Conservation (phyloP, 2,329 filamentous ascomycete genomes). For the Tolypocladium capitatum region DNA sequence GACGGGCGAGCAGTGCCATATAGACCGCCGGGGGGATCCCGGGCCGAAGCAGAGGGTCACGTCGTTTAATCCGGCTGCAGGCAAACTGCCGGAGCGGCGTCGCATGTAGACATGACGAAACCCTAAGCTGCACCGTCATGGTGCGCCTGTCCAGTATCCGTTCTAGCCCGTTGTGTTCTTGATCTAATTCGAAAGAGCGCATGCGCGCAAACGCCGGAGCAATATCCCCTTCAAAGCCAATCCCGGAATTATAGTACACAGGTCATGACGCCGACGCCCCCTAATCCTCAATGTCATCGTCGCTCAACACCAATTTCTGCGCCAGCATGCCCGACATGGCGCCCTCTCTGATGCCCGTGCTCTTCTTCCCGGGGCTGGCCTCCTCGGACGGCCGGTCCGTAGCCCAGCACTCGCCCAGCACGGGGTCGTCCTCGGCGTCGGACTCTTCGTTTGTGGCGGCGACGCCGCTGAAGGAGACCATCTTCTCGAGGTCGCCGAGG, state of each 20-base stretch:
- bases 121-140: background rate
- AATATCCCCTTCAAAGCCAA: background rate
- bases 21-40: no score
- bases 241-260: background rate
- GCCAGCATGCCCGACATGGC: constrained; percentile 32
- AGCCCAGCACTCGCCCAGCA: constrained; percentile 39
- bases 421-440: constrained; percentile 31
- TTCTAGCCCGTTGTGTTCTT: background rate
- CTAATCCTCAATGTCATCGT: constrained; percentile 73
- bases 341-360: constrained; percentile 21
- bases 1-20: no score
- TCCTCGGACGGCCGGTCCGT: constrained; percentile 48
- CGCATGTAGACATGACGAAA: background rate
- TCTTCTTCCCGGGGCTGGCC: constrained; percentile 33
- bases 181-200: background rate
- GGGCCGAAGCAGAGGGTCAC: no score
- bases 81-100: background rate
- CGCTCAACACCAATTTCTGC: constrained; percentile 59
- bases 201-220: background rate
- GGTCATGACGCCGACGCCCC: constrained; percentile 9
- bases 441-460: constrained; percentile 32
- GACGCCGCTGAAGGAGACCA: constrained; percentile 54
- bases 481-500: constrained; percentile 50
- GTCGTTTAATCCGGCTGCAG: no score
- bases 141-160: background rate